These are phyloP conservation scores for Yamadazyma kitorensis DNA, from an alignment of 805 yeast genomes.

Conservation along the genomic window DNA sequence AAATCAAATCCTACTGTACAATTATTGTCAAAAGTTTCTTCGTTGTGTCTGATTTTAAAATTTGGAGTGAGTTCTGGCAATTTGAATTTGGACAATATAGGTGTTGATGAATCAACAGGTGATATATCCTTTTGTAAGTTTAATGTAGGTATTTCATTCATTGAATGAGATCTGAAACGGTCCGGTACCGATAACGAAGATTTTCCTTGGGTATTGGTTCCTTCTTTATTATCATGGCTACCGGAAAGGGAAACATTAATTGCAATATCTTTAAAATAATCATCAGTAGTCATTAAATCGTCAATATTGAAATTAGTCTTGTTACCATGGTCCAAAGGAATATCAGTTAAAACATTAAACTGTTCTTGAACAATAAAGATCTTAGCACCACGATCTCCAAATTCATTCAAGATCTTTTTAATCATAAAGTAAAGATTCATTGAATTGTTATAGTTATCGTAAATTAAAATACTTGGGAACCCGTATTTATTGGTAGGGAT, in stretches of 20 bases:
- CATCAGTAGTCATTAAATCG: constrained; percentile 10
- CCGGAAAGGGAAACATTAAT: constrained; percentile 3
- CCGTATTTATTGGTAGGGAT: constrained; percentile 23
- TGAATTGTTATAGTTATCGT: constrained; percentile 45
- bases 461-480: constrained; percentile 40
- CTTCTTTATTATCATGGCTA: background rate
- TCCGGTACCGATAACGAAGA: constrained; percentile 2
- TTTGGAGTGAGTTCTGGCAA: constrained; percentile 38
- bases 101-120: constrained; percentile 22
- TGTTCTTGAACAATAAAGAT: constrained; percentile 9
- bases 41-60: constrained; percentile 49
- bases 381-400: constrained; percentile 1
- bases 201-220: background rate
- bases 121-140: constrained; percentile 9
- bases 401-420: constrained; percentile 48
- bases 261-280: constrained; percentile 6
- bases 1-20: constrained; percentile 26
- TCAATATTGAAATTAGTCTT: constrained; percentile 11
- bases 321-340: constrained; percentile 10
- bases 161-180: constrained; percentile 16
- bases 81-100: constrained; percentile 50
- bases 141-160: constrained; percentile 17
- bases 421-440: constrained; percentile 45
- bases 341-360: constrained; percentile 15
- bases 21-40: constrained; percentile 47